Percentiles rank a stretch among this genome's conserved stretches.
phyloP scores from a whole-genome alignment of 805 yeast genomes.

The Candida methanosorbosa region DNA sequence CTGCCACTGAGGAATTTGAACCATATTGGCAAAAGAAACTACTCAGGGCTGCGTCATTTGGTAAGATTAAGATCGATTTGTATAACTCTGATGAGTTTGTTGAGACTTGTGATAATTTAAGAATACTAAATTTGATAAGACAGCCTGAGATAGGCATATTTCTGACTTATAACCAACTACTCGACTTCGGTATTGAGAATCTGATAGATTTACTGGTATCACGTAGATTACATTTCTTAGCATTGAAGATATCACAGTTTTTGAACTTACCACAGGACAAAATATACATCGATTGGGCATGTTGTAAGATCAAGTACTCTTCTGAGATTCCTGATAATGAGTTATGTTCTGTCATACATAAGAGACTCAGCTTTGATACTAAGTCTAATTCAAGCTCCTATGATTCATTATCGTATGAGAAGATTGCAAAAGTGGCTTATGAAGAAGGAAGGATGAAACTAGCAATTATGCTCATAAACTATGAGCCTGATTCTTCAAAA shows the following conservation, averaged over 20 bases:
- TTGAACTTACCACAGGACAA: slow-evolving; percentile 36
- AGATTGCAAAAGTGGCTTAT: slow-evolving; percentile 56
- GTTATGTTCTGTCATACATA: slow-evolving; percentile 40
- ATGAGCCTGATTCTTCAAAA: slow-evolving; percentile 56
- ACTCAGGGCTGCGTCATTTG: slow-evolving; percentile 77
- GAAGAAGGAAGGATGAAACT: slow-evolving; percentile 74
- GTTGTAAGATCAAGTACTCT: slow-evolving; percentile 52
- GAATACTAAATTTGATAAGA: slow-evolving; percentile 65
- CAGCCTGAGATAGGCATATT: slow-evolving; percentile 58
- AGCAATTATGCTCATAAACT: slow-evolving; percentile 56
- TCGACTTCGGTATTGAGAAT: slow-evolving; percentile 42
- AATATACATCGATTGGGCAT: slow-evolving; percentile 77
- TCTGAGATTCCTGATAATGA: slow-evolving; percentile 48
- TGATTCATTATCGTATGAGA: slow-evolving; percentile 43
- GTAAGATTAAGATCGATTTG: slow-evolving; percentile 54
- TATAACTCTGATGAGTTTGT: slow-evolving; percentile 57
- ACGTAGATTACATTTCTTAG: slow-evolving; percentile 52
- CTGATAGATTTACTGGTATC: slow-evolving; percentile 49
- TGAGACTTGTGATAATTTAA: slow-evolving; percentile 47
- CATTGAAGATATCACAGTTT: slow-evolving; percentile 51
- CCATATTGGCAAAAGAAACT: slow-evolving; percentile 73
- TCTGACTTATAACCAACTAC: slow-evolving; percentile 50
- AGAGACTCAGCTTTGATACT: no score
- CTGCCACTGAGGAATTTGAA: slow-evolving; percentile 72
- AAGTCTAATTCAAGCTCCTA: slow-evolving; percentile 8